Evolutionary conservation across 2,329 filamentous ascomycete species (phyloP).

Genomic region (Penicillium hesseltinei): DNA sequence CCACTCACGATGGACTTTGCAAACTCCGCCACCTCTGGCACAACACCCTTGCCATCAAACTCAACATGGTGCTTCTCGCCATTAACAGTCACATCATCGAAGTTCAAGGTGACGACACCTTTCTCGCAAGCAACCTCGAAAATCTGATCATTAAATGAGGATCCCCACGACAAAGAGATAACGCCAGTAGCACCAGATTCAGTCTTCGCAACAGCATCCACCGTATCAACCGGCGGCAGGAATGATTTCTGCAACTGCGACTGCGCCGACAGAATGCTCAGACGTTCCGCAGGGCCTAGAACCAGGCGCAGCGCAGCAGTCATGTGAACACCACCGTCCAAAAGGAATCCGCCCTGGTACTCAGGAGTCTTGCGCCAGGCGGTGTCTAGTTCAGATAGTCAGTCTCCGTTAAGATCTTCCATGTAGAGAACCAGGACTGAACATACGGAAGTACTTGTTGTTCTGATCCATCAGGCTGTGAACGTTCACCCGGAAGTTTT

Average conservation of each 20-base stretch:
- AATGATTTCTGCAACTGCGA: constrained; percentile 51
- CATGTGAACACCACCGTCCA: constrained; percentile 60
- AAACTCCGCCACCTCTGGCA: constrained; percentile 54
- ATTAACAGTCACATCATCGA: constrained; percentile 37
- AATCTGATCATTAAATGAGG: constrained; percentile 48
- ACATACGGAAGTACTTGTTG: constrained; percentile 54
- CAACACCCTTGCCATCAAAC: constrained; percentile 52
- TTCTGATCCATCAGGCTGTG: constrained; percentile 47
- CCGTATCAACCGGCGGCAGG: constrained; percentile 56
- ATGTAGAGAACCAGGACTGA: background rate
- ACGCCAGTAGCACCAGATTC: constrained; percentile 51
- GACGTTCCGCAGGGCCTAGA: constrained; percentile 44
- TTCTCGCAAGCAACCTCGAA: constrained; percentile 53
- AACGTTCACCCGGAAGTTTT: constrained; percentile 52
- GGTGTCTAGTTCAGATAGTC: constrained; percentile 26
- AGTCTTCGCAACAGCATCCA: constrained; percentile 53
- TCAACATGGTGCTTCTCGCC: constrained; percentile 43
- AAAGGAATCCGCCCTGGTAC: constrained; percentile 59
- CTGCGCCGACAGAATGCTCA: constrained; percentile 49
- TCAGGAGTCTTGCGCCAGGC: constrained; percentile 56
- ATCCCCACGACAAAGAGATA: constrained; percentile 53
- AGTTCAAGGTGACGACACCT: constrained; percentile 48
- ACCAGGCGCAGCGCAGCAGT: constrained; percentile 53
- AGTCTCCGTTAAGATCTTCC: background rate
- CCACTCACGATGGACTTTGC: constrained; percentile 48